Evolutionary conservation across 805 yeast genomes (phyloP).

Genomic region (Nakazawaea ishiwadae): DNA sequence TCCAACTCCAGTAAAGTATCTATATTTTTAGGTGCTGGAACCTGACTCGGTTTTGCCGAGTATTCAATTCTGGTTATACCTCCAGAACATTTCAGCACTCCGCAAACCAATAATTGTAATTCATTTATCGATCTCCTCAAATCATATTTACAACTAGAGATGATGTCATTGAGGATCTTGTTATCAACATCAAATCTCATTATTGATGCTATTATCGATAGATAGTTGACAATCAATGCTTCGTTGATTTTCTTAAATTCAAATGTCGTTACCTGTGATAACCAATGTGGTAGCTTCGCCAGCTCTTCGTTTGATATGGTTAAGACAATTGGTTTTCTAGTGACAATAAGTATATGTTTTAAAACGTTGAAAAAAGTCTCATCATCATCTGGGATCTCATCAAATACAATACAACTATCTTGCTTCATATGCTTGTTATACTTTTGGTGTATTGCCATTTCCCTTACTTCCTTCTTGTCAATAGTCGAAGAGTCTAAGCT

Average conservation of each 20-base stretch:
- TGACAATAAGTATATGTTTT: constrained; percentile 1
- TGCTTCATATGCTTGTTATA: constrained; percentile 9
- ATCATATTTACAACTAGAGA: background rate
- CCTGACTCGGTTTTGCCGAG: background rate
- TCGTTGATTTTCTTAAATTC: constrained; percentile 8
- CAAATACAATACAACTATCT: constrained; percentile 12
- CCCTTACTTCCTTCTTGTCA: constrained; percentile 9
- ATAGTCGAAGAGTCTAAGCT: constrained; percentile 9
- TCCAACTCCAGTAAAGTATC: background rate
- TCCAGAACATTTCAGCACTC: background rate
- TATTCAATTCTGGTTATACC: background rate
- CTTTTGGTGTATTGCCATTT: constrained; percentile 12
- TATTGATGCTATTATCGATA: constrained; percentile 1
- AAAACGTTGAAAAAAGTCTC: constrained; percentile 9
- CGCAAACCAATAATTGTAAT: constrained; percentile 7
- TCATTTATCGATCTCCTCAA: constrained; percentile 11
- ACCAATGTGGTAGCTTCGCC: constrained; percentile 11
- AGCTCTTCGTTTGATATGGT: constrained; percentile 1
- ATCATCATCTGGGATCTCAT: constrained; percentile 13
- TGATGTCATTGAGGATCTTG: background rate
- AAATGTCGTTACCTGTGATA: background rate
- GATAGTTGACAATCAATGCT: background rate
- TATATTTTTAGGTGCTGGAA: no score
- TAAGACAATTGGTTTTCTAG: constrained; percentile 12
- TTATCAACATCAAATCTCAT: constrained; percentile 2